phyloP scores from a whole-genome alignment of 345 rosid genomes.

The Brassica juncea region DNA sequence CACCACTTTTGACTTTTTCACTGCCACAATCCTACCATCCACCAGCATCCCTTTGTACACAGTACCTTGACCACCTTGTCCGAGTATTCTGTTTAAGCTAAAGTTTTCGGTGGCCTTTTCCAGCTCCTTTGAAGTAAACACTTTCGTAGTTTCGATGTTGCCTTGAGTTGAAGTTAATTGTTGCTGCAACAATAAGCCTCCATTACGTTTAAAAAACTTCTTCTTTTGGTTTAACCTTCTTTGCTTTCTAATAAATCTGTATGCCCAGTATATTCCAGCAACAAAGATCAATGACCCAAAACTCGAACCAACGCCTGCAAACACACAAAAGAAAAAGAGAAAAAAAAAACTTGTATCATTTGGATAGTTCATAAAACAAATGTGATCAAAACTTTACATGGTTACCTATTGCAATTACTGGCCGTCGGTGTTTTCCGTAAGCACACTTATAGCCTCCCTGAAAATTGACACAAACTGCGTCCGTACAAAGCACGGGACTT shows the following conservation, averaged over 20 bases:
- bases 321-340: neutral
- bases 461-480: neutral
- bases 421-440: neutral
- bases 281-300: neutral
- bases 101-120: neutral
- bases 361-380: neutral
- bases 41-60: neutral
- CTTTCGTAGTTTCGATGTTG: neutral
- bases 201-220: neutral
- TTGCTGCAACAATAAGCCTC: neutral
- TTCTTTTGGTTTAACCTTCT: neutral
- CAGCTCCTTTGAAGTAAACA: neutral
- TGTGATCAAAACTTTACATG: neutral
- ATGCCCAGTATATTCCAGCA: neutral
- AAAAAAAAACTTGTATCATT: neutral
- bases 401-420: neutral
- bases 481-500: too few species aligned
- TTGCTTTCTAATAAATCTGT: neutral
- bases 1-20: neutral
- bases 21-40: neutral
- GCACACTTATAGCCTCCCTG: neutral
- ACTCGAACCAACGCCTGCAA: neutral
- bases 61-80: neutral
- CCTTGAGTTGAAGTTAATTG: neutral
- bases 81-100: neutral